Conservation (phyloP, 495 filamentous ascomycete species). For the Penicillium riverlandense region DNA sequence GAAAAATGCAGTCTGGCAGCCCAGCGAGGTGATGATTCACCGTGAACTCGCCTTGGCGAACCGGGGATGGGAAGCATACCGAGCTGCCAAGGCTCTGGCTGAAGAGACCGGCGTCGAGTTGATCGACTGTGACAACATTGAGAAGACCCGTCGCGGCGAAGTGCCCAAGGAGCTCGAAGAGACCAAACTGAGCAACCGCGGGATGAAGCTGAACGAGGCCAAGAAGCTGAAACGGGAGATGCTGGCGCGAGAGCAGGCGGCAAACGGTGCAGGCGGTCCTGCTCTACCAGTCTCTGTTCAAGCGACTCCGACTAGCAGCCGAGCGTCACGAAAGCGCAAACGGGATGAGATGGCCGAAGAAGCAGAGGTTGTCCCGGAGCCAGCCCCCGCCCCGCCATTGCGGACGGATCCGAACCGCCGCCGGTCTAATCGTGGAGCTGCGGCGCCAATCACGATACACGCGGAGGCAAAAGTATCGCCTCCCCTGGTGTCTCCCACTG, state of each 20-base stretch:
- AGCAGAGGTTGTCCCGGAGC: not conserved
- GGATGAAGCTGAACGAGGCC: conserved; percentile 87
- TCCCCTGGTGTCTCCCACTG: conserved; percentile 19
- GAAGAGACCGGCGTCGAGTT: conserved; percentile 63
- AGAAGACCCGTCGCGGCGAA: conserved; percentile 41
- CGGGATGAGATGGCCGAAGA: conserved; percentile 9
- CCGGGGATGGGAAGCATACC: conserved; percentile 71
- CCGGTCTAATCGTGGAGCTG: conserved; percentile 27
- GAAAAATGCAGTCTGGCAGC: conserved; percentile 94
- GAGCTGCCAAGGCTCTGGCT: conserved; percentile 58
- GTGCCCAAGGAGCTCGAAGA: conserved; percentile 38
- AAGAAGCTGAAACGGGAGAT: conserved; percentile 84
- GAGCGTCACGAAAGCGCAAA: conserved; percentile 23
- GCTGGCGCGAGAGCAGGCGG: conserved; percentile 55
- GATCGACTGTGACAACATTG: conserved; percentile 45
- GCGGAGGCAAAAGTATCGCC: conserved; percentile 16
- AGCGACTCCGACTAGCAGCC: conserved; percentile 8
- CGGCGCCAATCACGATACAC: conserved; percentile 26
- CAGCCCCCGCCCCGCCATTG: not conserved
- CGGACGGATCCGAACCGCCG: conserved; percentile 7
- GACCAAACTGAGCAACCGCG: conserved; percentile 63
- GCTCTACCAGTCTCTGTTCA: conserved; percentile 7
- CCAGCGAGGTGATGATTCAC: conserved; percentile 93
- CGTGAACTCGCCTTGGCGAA: conserved; percentile 72
- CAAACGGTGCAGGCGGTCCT: conserved; percentile 22